Base-by-base conservation (phyloP, 2,329 filamentous ascomycete genomes). In the Cladosporium sp. region DNA sequence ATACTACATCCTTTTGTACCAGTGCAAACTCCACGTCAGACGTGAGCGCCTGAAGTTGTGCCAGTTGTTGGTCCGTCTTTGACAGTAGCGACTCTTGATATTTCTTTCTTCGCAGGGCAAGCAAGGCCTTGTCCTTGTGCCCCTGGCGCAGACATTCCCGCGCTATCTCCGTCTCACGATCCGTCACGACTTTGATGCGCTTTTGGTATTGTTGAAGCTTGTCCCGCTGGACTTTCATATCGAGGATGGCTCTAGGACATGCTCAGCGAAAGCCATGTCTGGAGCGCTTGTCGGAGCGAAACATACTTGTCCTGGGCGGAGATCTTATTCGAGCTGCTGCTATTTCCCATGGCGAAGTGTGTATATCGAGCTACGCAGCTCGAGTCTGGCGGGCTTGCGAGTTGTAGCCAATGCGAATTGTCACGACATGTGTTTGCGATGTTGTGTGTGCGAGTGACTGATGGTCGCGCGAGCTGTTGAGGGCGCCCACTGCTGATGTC, bases 171-270 rank as follows among this genome's bases (percentile, higher is more conserved):
- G 87, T 95, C 74, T 98, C 92, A 59, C 86, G 86, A 66, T 85
- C 81, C 6, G 92, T 96, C 35, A 98, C 82, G 48, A 88, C 78
- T 34, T 84, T 86, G 67, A 98, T 93, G 64, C 88, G 87, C 65
- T 87, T 86, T 72, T 96, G 92, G 75, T 97, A 97, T 70, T 95
- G 90, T 66, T 95, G 91, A 3, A 98, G 85, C 71, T 90, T 95
- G 77, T 98, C 93, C 70, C 93, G 91, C 75, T 97, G 92, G 72
- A 84, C 89, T 76, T 97, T 97, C 75, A 97, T 87, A 74, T 97
- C 91, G 66, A 97, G 86, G 72, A 97, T 96, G 55, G 92, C 92
- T 75, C 91, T 96, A 68, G 14, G 48, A 49, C 45, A 55, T 55
- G 51, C 53, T 42, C 48, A 59, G 54, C 43, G 43, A 45, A 50